Base-by-base conservation (phyloP, 768 basidiomycete genomes). In the Phylloporus sp. region DNA sequence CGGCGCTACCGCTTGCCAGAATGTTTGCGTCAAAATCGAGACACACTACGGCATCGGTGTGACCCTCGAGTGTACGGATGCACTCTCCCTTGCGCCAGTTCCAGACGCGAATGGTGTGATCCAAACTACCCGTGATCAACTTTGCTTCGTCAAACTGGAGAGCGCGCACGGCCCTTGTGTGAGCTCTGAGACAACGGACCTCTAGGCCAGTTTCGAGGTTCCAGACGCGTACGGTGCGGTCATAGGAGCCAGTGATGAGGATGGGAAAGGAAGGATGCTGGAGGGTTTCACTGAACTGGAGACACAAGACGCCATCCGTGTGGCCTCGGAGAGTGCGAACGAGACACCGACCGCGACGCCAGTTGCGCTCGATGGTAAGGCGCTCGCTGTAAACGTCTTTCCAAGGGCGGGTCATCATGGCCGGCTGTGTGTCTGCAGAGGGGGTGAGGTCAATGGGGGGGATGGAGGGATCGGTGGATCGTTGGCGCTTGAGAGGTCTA, bases 381-480 rank as follows among this genome's bases (percentile, higher is more conserved):
- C 96, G 85, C 65, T 99, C 96, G 62, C 88, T 90, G 67, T 98
- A 99, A 17, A 99, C 95, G 54, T 89, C 84, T 65, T 99, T 99
- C 96, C 96, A 99, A 0, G 95, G 96, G 35, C 93, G 81, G 14
- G 90, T 94, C 49, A 78, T 57, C 14, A 72, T 70, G 21, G 66
- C 58, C 11, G 42, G 10, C 17, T 41, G 58, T 9, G 58, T 36
- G 66, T 54, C 45, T 65, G 60, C 52, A 63, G 65, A 52, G 38
- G 64, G 61, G 22, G 67, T 63, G 32, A 45, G 41, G 28, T 53
- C 50, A 14, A 40, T 13, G 28, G 54, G 35, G 38, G 4, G 41
- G 38, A 27, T 40, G 22, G 9, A 50, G n/a, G 15, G 33, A 26
- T 1, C 24, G 10, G 51, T 47, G 20, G 40, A 45, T 62, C 68